These are phyloP conservation scores for Sordariomycetes sp. DNA, from an alignment of 2,329 filamentous ascomycete species.

Conservation along the genomic window DNA sequence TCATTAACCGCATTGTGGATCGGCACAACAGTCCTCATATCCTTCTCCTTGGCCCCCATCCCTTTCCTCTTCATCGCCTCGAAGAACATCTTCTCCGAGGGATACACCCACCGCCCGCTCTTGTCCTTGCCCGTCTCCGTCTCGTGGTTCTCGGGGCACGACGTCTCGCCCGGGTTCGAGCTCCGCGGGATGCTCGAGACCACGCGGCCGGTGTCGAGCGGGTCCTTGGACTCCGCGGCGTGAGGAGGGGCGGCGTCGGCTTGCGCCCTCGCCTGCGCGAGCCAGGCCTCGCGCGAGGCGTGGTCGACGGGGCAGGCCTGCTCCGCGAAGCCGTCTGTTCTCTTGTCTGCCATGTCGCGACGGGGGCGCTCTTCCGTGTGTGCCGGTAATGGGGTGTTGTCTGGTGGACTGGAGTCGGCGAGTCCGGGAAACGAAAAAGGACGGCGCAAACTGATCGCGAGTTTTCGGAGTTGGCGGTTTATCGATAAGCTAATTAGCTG, in stretches of 20 bases:
- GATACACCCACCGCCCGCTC: slow-evolving; percentile 93
- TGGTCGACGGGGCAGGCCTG: slow-evolving; percentile 77
- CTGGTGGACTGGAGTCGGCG: neutral
- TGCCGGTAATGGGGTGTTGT: neutral
- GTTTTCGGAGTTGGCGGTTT: neutral
- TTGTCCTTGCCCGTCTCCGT: slow-evolving; percentile 62
- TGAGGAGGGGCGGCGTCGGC: slow-evolving; percentile 31
- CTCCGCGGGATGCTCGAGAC: slow-evolving; percentile 71
- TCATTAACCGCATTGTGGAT: slow-evolving; percentile 99
- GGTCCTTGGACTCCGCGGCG: slow-evolving; percentile 13
- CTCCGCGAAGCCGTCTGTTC: neutral
- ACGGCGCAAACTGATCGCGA: neutral
- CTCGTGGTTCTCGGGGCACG: slow-evolving; percentile 59
- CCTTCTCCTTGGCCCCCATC: slow-evolving; percentile 55
- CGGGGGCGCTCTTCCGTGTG: neutral
- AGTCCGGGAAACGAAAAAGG: neutral
- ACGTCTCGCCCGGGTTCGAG: slow-evolving; percentile 23
- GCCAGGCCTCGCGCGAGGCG: slow-evolving; percentile 79
- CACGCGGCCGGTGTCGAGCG: slow-evolving; percentile 57
- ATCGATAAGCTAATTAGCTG: neutral
- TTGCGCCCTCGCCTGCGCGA: slow-evolving; percentile 49
- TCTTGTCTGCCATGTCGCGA: neutral
- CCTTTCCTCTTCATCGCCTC: slow-evolving; percentile 91
- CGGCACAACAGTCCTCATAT: slow-evolving; percentile 87
- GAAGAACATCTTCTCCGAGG: slow-evolving; percentile 95